Percentiles rank a stretch among this genome's conserved stretches.
These are phyloP conservation scores for Candida multigemmis DNA, from an alignment of 805 yeast genomes.

Conservation along the genomic window DNA sequence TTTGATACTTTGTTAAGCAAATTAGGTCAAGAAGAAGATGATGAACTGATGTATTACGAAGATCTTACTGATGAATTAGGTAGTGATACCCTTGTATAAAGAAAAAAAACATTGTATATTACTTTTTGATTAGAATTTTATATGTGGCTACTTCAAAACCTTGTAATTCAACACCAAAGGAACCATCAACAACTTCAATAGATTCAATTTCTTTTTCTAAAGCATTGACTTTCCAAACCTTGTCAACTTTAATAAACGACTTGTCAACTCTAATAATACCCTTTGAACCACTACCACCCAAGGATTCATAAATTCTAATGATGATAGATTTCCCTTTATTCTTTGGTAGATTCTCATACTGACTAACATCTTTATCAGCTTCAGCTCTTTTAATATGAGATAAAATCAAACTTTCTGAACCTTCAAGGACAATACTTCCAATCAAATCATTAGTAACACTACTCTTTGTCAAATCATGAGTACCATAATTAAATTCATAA, in stretches of 20 bases:
- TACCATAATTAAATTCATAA: conserved; percentile 65
- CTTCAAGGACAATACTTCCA: conserved; percentile 18
- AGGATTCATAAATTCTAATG: conserved; percentile 73
- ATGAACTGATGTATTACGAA: background rate
- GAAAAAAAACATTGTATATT: background rate
- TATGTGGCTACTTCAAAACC: conserved; percentile 75
- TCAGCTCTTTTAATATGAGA: conserved; percentile 83
- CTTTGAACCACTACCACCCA: conserved; percentile 62
- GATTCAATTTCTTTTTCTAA: conserved; percentile 44
- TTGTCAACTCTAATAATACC: conserved; percentile 39
- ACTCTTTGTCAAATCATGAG: conserved; percentile 9
- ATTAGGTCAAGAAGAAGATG: conserved; percentile 2
- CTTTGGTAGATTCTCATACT: conserved; percentile 37
- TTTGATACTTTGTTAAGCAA: conserved; percentile 6
- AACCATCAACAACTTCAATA: conserved; percentile 14
- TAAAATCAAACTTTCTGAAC: conserved; percentile 54
- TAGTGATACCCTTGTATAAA: background rate
- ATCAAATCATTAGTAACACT: conserved; percentile 4
- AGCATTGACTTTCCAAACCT: conserved; percentile 48
- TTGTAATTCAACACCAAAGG: conserved; percentile 34
- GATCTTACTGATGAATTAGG: background rate
- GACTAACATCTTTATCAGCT: conserved; percentile 54
- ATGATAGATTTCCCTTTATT: conserved; percentile 39
- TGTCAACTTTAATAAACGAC: conserved; percentile 28
- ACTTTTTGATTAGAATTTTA: conserved; percentile 32